Evolutionary conservation across 768 basidiomycete genomes (phyloP), one percentile per base, ranked within the genome.

Genomic region (Dacryopinax primogenitus): DNA sequence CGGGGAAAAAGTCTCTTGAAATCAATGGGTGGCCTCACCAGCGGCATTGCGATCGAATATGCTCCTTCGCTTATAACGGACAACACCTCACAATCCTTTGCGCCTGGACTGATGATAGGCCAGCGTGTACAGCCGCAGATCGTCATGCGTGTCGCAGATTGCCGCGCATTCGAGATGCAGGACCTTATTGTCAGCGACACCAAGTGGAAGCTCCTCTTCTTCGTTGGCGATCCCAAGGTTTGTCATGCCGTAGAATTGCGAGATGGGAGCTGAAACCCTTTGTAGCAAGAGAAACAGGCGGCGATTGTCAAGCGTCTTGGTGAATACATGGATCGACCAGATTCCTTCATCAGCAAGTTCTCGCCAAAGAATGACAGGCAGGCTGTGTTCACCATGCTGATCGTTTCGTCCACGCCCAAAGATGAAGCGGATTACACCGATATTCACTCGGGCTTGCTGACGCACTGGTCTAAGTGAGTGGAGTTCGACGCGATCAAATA

Each of bases 401-500:
- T 74, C 51, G 30, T 58, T 3, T 58, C 51, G 9, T 28, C 51
- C 28, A 63, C 62, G 13, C 36, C 39, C 26, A 80, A 79, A 68
- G 70, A 75, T 51, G 72, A 69, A 15, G 51, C 51, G 9, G 71
- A 74, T 58, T 78, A 79, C 65, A 80, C 76, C 28, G 78, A 80
- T 36, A 67, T 85, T 12, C 84, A 84, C 1, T 66, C 68, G 39
- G 63, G 77, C 6, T 73, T 85, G 65, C 73, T 82, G 63, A 71
- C 78, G 12, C 84, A 85, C 71, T 85, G 84, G 84, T 80, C 83
- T 0, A 84, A 81, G 84, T 84, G 30, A 26, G 51, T 58, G 26
- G 23, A 6, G n/a, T 6, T 30, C 26, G 15, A 7, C 3, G 4
- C 26, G 3, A 6, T 6, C 7, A 18, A 4, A 44, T 44, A n/a